A percentile compares a stretch with the other conserved stretches of the same genome.
These are phyloP conservation scores for Chaetomiaceae sp. DNA, from an alignment of 2,329 filamentous ascomycete species.

Conservation along the genomic window DNA sequence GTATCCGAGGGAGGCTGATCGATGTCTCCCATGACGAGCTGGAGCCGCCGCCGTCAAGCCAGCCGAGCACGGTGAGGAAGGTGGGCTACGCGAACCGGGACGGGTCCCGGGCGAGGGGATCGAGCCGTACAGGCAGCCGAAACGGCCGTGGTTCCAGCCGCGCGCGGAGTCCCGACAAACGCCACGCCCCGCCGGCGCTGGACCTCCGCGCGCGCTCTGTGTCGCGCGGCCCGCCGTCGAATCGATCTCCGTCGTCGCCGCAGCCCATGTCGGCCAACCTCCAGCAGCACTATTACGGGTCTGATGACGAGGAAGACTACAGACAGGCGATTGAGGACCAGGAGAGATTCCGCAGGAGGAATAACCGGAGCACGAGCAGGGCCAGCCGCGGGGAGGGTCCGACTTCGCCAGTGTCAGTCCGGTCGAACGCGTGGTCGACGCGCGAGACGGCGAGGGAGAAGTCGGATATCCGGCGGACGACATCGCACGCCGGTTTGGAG, in stretches of 20 bases:
- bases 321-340: conserved; percentile 49
- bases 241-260: conserved; percentile 75
- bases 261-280: conserved; percentile 64
- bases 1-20: conserved; percentile 19
- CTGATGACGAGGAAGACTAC: conserved; percentile 63
- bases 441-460: conserved; percentile 23
- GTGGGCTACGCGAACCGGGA: conserved; percentile 31
- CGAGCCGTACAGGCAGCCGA: conserved; percentile 48
- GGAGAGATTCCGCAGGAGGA: conserved; percentile 52
- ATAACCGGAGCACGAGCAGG: conserved; percentile 49
- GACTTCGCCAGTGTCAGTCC: conserved; percentile 34
- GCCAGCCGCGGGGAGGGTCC: conserved; percentile 29
- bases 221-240: conserved; percentile 52
- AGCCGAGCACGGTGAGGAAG: conserved; percentile 43
- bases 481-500: conserved; percentile 23
- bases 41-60: conserved; percentile 34
- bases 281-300: conserved; percentile 44
- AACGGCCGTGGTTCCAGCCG: conserved; percentile 21
- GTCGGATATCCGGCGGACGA: conserved; percentile 24
- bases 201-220: conserved; percentile 59
- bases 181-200: conserved; percentile 36
- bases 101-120: conserved; percentile 31
- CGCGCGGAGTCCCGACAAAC: conserved; percentile 43
- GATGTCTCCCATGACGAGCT: conserved; percentile 34
- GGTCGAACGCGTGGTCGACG: conserved; percentile 15